Evolutionary conservation across 257 asterid genomes (phyloP).

Genomic region (Capsicum baccatum): DNA sequence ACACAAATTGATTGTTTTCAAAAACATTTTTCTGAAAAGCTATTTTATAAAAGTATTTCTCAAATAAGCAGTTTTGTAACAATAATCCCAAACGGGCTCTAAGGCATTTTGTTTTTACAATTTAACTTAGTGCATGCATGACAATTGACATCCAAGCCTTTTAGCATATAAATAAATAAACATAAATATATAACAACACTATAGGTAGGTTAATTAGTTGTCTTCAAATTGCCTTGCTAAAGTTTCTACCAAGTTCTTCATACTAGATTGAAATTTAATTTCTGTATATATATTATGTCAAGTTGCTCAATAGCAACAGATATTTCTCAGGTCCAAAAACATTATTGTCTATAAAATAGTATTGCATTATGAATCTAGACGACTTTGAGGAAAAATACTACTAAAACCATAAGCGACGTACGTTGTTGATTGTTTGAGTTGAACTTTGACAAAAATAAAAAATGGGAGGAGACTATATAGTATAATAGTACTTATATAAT

Average conservation of each 20-base stretch:
- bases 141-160: background rate
- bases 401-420: background rate
- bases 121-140: slow-evolving; percentile 9
- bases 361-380: background rate
- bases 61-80: too few species aligned
- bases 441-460: background rate
- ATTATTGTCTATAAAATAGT: background rate
- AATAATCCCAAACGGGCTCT: too few species aligned
- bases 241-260: background rate
- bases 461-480: background rate
- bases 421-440: background rate
- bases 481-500: background rate
- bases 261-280: background rate
- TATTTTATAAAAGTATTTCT: too few species aligned
- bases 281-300: background rate
- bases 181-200: background rate
- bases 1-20: too few species aligned
- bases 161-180: background rate
- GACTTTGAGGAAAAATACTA: background rate
- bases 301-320: background rate
- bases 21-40: too few species aligned
- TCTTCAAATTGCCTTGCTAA: background rate
- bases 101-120: background rate
- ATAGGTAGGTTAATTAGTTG: background rate
- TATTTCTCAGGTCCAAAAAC: background rate